Percentiles rank a stretch among this genome's conserved stretches.
Evolutionary conservation across 1,284 basidiomycete genomes (phyloP).

Genomic region (Malassezia caprae): DNA sequence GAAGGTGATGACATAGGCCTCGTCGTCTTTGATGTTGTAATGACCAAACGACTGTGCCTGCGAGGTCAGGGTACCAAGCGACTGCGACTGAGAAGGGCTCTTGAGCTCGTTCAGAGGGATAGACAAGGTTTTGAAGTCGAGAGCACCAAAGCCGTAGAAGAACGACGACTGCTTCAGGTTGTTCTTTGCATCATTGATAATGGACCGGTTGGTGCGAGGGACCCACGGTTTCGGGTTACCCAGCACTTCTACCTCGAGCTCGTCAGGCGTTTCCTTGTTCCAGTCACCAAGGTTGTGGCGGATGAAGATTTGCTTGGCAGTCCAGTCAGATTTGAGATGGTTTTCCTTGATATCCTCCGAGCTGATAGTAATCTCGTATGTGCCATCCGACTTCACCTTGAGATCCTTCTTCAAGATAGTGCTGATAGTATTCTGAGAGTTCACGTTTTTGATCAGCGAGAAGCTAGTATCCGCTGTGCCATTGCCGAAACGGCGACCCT

Average conservation of each 20-base stretch:
- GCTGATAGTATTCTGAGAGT: constrained; percentile 13
- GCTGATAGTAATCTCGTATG: constrained; percentile 14
- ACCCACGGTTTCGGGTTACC: not conserved
- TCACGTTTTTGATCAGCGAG: constrained; percentile 16
- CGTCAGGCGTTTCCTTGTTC: constrained; percentile 12
- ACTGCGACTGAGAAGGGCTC: constrained; percentile 1
- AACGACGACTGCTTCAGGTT: constrained; percentile 9
- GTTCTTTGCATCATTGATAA: constrained; percentile 2
- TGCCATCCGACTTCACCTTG: constrained; percentile 10
- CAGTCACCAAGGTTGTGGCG: constrained; percentile 17
- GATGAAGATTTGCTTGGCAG: constrained; percentile 10
- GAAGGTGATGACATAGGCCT: constrained; percentile 14
- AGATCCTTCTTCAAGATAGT: constrained; percentile 6
- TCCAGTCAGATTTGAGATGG: constrained; percentile 10
- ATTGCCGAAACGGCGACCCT: constrained; percentile 8
- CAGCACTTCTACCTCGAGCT: constrained; percentile 5
- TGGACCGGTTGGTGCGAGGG: not conserved
- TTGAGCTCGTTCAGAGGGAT: not conserved
- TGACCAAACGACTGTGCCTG: constrained; percentile 14
- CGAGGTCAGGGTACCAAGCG: constrained; percentile 15
- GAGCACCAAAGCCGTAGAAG: constrained; percentile 17
- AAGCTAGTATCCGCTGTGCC: constrained; percentile 11
- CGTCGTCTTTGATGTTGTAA: constrained; percentile 7
- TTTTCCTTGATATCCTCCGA: not conserved
- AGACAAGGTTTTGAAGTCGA: constrained; percentile 14